These are phyloP conservation scores for Xylaria sp. DNA, from an alignment of 2,329 filamentous ascomycete species.

Conservation along the genomic window DNA sequence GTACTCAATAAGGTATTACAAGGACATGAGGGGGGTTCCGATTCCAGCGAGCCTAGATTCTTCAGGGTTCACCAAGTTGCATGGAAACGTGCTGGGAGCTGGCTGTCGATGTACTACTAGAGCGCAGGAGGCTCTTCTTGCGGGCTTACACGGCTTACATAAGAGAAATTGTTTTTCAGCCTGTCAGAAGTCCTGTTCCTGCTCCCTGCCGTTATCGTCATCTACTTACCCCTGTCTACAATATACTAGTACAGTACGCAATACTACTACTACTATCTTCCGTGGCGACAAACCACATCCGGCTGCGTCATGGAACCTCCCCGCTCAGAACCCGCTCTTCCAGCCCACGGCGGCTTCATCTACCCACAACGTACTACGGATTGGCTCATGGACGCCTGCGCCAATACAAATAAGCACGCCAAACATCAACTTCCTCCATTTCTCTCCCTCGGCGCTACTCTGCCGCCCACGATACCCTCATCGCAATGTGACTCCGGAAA, in stretches of 20 bases:
- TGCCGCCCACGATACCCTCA: slow-evolving; percentile 7
- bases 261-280: background rate
- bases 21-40: background rate
- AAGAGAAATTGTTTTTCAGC: background rate
- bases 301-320: slow-evolving; percentile 3
- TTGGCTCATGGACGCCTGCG: background rate
- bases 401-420: background rate
- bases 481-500: slow-evolving; percentile 3
- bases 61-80: background rate
- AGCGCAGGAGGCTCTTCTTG: slow-evolving; percentile 31
- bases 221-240: slow-evolving; percentile 6
- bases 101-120: background rate
- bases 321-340: background rate
- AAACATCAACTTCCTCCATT: background rate
- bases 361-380: background rate
- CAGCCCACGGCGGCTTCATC: background rate
- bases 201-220: background rate
- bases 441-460: slow-evolving; percentile 1
- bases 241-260: too few species aligned
- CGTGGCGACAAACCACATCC: slow-evolving; percentile 14
- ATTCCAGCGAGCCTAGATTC: background rate
- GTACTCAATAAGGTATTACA: background rate
- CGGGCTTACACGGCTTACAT: background rate
- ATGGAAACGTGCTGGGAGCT: slow-evolving; percentile 20
- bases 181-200: slow-evolving; percentile 6